These are phyloP conservation scores for Sphaerobolus stellatus DNA, from an alignment of 1,284 basidiomycete genomes.

Conservation along the genomic window DNA sequence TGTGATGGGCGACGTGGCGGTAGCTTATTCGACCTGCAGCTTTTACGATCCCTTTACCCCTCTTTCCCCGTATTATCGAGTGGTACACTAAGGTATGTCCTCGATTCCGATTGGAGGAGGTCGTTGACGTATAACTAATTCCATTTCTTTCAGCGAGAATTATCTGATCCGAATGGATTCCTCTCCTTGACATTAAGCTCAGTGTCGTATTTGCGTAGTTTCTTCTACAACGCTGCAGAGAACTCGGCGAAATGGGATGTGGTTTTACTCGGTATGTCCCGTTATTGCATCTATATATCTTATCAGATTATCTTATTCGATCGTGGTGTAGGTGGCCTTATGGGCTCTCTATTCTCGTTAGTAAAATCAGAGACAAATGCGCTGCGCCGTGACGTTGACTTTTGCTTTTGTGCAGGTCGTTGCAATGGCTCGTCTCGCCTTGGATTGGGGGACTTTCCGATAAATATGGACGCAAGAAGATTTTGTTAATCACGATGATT, in stretches of 20 bases:
- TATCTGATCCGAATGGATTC: slow-evolving; percentile 65
- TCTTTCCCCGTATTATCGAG: slow-evolving; percentile 86
- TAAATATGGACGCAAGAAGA: slow-evolving; percentile 78
- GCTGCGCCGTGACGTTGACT: neutral
- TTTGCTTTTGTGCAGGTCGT: slow-evolving; percentile 50
- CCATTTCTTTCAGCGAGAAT: slow-evolving; percentile 55
- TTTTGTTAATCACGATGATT: slow-evolving; percentile 82
- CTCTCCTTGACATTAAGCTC: slow-evolving; percentile 64
- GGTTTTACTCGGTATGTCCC: slow-evolving; percentile 65
- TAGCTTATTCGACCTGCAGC: slow-evolving; percentile 41
- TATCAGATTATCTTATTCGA: slow-evolving; percentile 14
- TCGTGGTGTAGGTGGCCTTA: slow-evolving; percentile 63
- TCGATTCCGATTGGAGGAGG: neutral
- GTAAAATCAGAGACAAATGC: slow-evolving; percentile 29
- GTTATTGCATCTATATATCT: slow-evolving; percentile 10
- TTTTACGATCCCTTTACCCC: slow-evolving; percentile 91
- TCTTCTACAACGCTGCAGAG: slow-evolving; percentile 57
- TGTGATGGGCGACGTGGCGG: neutral
- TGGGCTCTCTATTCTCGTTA: slow-evolving; percentile 89
- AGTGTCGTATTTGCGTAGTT: slow-evolving; percentile 61
- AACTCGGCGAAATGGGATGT: slow-evolving; percentile 77
- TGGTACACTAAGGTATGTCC: slow-evolving; percentile 76
- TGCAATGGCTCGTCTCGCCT: slow-evolving; percentile 87
- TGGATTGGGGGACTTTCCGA: slow-evolving; percentile 81
- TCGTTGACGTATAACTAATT: slow-evolving; percentile 10